Base-by-base conservation (phyloP, 1,139 yeast species). In the Kodamaea alishanica region DNA sequence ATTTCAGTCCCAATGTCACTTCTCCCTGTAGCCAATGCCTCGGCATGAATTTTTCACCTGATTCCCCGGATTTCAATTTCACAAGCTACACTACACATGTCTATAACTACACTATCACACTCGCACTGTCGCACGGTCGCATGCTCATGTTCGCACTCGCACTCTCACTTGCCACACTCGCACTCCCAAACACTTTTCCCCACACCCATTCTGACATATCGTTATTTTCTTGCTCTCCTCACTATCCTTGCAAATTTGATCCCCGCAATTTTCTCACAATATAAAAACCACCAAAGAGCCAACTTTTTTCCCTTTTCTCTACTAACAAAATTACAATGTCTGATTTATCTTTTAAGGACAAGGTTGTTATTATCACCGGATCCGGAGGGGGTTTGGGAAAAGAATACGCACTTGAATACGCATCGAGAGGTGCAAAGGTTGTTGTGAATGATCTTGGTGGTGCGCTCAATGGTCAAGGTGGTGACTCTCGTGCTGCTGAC, bases 371-470 rank as follows among this genome's bases (percentile, higher is more conserved):
- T 47, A 81, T 92, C 61, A 92, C 97, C 42, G 98, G 97, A 34
- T 95, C 97, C 37, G 98, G 98, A 49, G 97, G 97, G 53, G 98
- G 97, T 30, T 77, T 92, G 38, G 98, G 98, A 30, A 84, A 76
- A 58, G 81, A 81, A 39, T 92, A 92, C 63, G 95, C 97, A 20
- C 67, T 87, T 30, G 90, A 84, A 53, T 90, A 76, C 63, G 97
- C 96, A 38, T 72, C 80, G 47, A 74, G 96, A 55, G 97, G 97
- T 33, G 98, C 97, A 48, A 81, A 79, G 57, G 84, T 83, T 34
- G 96, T 92, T 35, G 97, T 92, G 9, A 92, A 92, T 60, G 97
- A 92, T 64, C 74, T 92, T 47, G 97, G 97, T 43, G 95, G 95
- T 26, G 74, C 92, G 24, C 70, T 85, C 43, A 68, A 75, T 29